Conservation (phyloP, 768 basidiomycete genomes). For the Phylloporus scabripes region DNA sequence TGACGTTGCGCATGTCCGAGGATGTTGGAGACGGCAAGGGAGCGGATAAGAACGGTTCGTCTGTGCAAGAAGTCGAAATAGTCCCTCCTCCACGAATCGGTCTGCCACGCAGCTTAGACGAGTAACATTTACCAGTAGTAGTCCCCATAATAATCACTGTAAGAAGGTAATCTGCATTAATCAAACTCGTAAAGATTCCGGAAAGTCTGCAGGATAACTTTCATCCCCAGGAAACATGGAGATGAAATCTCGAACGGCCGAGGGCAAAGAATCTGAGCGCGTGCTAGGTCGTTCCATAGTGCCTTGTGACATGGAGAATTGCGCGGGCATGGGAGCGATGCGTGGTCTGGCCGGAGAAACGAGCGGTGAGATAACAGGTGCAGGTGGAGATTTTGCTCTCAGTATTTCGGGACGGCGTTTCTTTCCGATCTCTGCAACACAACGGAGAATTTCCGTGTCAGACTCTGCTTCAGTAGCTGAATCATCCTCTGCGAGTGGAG, state of each 20-base stretch:
- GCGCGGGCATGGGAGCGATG: slow-evolving; percentile 2
- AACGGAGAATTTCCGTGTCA: slow-evolving; percentile 23
- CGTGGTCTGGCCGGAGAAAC: slow-evolving; percentile 24
- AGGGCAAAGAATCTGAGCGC: slow-evolving; percentile 19
- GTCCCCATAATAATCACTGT: neutral
- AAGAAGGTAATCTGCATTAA: slow-evolving; percentile 1
- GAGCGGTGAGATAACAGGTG: slow-evolving; percentile 22
- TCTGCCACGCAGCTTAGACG: neutral
- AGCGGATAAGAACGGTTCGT: slow-evolving; percentile 16
- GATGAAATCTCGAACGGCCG: slow-evolving; percentile 28
- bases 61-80: slow-evolving; percentile 15
- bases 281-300: neutral
- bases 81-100: slow-evolving; percentile 6
- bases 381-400: slow-evolving; percentile 5
- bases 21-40: slow-evolving; percentile 9
- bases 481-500: slow-evolving; percentile 16
- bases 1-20: slow-evolving; percentile 21
- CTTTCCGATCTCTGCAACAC: slow-evolving; percentile 15
- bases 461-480: slow-evolving; percentile 32
- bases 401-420: slow-evolving; percentile 2
- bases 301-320: slow-evolving; percentile 7
- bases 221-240: slow-evolving; percentile 32
- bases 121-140: neutral
- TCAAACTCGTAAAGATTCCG: slow-evolving; percentile 25
- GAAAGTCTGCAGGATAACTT: slow-evolving; percentile 32